Evolutionary conservation across 257 asterid genomes (phyloP).

Genomic region (Rubia yunnanensis): DNA sequence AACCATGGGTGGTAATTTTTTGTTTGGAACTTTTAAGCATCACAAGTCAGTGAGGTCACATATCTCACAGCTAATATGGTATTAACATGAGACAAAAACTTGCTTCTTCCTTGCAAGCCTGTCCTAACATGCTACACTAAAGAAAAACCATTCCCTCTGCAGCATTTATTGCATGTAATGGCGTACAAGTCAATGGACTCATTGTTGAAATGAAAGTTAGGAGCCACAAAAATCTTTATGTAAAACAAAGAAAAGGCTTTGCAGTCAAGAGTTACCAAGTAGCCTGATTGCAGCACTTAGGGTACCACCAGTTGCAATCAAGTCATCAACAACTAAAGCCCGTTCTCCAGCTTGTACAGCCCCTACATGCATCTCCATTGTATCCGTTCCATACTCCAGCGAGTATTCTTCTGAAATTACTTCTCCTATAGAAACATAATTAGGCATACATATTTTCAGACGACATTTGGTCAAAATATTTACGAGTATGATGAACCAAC

Average conservation of each 20-base stretch:
- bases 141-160: background rate
- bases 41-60: background rate
- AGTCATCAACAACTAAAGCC: slow-evolving; percentile 78
- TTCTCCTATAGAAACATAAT: slow-evolving; percentile 43
- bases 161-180: background rate
- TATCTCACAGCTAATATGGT: background rate
- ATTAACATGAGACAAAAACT: background rate
- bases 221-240: too few relatives aligned
- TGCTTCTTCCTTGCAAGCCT: background rate
- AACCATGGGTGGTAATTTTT: too few relatives aligned
- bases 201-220: background rate
- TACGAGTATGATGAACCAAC: background rate
- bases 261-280: slow-evolving; percentile 46
- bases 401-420: slow-evolving; percentile 95
- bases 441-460: background rate
- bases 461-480: background rate
- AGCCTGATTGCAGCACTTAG: slow-evolving; percentile 77
- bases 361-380: slow-evolving; percentile 94
- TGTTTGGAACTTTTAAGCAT: too few relatives aligned
- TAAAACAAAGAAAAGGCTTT: background rate
- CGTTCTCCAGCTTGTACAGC: slow-evolving; percentile 89
- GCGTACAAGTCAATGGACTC: background rate
- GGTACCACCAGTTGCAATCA: slow-evolving; percentile 96
- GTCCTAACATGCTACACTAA: background rate
- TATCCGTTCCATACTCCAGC: slow-evolving; percentile 90